phyloP scores from a whole-genome alignment of 306 rosid species.

The Abrus precatorius region DNA sequence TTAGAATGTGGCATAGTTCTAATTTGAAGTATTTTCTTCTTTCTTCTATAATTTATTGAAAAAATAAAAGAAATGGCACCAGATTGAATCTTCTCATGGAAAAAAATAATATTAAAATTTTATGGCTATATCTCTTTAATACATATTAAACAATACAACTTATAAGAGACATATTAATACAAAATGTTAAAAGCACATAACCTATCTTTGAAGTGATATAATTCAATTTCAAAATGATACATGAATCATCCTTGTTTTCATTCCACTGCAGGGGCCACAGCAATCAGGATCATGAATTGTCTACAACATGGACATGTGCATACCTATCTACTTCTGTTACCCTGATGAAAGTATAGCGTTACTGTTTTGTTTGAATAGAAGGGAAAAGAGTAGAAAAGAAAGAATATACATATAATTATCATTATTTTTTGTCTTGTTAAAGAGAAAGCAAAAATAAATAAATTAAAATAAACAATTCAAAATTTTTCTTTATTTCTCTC shows the following conservation, averaged over 20 bases:
- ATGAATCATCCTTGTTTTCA: neutral
- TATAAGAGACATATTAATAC: neutral
- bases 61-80: neutral
- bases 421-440: too few relatives aligned
- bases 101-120: neutral
- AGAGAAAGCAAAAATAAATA: too few relatives aligned
- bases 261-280: neutral
- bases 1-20: neutral
- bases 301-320: neutral
- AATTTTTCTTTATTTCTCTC: too few relatives aligned
- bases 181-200: neutral
- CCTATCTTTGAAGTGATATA: neutral
- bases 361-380: too few relatives aligned
- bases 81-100: neutral
- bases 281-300: constrained; percentile 11
- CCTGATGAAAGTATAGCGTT: neutral
- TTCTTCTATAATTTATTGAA: neutral
- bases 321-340: neutral
- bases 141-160: too few relatives aligned
- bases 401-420: too few relatives aligned
- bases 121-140: too few relatives aligned
- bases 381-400: too few relatives aligned
- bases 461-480: too few relatives aligned
- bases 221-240: neutral
- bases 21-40: too few relatives aligned